Evolutionary conservation across 2,329 filamentous ascomycete species (phyloP).

Genomic region (Plenodomus biglobosus): DNA sequence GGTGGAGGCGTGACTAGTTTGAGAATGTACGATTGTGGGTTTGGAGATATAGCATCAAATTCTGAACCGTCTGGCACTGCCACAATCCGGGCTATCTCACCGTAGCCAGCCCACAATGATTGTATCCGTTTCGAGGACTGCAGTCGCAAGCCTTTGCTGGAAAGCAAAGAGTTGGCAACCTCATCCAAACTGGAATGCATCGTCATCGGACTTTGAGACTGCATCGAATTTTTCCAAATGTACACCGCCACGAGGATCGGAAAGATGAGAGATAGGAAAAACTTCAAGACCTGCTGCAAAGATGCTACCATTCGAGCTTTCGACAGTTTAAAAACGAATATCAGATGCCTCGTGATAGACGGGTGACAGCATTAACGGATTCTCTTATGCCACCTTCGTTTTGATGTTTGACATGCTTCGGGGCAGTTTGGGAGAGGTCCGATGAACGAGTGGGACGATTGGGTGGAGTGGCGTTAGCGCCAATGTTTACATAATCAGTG

Average conservation of each 20-base stretch:
- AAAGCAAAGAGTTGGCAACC: conserved; percentile 32
- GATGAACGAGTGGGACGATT: too few relatives aligned
- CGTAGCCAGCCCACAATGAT: conserved; percentile 53
- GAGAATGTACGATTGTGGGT: conserved; percentile 52
- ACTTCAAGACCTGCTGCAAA: not conserved
- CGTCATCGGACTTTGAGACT: conserved; percentile 43
- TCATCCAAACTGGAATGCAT: conserved; percentile 14
- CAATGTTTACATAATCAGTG: not conserved
- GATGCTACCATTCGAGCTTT: not conserved
- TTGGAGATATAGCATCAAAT: conserved; percentile 12
- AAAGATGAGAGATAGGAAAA: not conserved
- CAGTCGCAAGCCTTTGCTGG: conserved; percentile 25
- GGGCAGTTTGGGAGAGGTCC: too few relatives aligned
- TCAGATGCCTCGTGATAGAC: too few relatives aligned
- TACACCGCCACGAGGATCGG: not conserved
- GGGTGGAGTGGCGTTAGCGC: not conserved
- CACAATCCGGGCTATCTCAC: conserved; percentile 58
- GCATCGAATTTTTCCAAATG: not conserved
- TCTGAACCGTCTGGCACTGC: conserved; percentile 36
- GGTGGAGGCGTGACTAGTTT: conserved; percentile 62
- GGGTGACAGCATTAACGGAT: too few relatives aligned
- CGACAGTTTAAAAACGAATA: too few relatives aligned
- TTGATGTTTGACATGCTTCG: too few relatives aligned
- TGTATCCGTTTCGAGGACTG: conserved; percentile 40
- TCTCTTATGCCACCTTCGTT: too few relatives aligned